Evolutionary conservation across 1,284 basidiomycete species (phyloP).

Genomic region (Pascua sp.): DNA sequence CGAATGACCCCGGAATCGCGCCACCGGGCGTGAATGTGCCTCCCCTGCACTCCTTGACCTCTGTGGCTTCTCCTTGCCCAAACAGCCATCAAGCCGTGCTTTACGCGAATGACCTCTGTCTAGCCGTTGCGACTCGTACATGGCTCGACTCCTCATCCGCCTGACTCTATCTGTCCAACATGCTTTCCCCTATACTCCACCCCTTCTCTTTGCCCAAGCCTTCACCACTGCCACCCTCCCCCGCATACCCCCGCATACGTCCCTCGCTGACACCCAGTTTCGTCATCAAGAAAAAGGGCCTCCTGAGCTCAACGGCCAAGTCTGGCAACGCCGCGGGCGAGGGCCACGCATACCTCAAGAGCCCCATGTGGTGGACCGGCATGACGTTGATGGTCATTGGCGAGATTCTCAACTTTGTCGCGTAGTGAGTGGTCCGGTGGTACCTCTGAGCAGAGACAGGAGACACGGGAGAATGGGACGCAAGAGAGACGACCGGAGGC

Average conservation of each 20-base stretch:
- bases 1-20: no score
- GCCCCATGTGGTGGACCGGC: conserved; percentile 71
- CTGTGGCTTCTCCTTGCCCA: no score
- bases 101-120: no score
- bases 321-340: conserved; percentile 69
- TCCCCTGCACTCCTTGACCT: no score
- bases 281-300: conserved; percentile 88
- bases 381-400: conserved; percentile 49
- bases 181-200: background rate
- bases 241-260: background rate
- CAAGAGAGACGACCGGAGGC: background rate
- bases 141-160: no score
- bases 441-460: background rate
- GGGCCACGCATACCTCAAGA: conserved; percentile 88
- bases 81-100: no score
- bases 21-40: no score
- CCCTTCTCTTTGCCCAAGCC: no score
- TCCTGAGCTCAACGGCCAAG: conserved; percentile 55
- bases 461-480: background rate
- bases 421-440: conserved; percentile 37
- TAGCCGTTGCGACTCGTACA: no score
- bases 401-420: conserved; percentile 49
- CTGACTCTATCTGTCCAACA: background rate
- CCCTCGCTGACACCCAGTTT: conserved; percentile 27
- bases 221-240: background rate